Base-by-base conservation (phyloP, 352 stramenopile genomes). In the Discostella stelligera region DNA sequence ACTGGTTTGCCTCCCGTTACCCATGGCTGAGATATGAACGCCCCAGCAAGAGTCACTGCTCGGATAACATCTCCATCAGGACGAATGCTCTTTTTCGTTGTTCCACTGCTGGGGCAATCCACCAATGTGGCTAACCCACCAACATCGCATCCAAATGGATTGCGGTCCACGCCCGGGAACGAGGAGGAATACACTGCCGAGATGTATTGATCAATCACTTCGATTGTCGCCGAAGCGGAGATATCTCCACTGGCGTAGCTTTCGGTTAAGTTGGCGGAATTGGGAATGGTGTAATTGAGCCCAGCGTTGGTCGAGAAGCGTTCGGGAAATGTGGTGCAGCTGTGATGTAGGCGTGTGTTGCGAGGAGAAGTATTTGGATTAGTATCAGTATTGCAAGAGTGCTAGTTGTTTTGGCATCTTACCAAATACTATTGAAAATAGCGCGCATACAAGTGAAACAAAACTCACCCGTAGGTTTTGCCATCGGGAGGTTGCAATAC, bases 401-500 rank as follows among this genome's bases (percentile, higher is more conserved):
- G n/a, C n/a, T n/a, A n/a, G n/a, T n/a, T n/a, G n/a, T n/a, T n/a
- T n/a, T n/a, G n/a, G n/a, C n/a, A n/a, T n/a, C n/a, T n/a, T n/a
- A n/a, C n/a, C n/a, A n/a, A n/a, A n/a, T n/a, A n/a, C n/a, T n/a
- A n/a, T n/a, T n/a, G n/a, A n/a, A n/a, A n/a, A n/a, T n/a, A n/a
- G n/a, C n/a, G n/a, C n/a, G n/a, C n/a, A n/a, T n/a, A n/a, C n/a
- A n/a, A n/a, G n/a, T n/a, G 27, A 32, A 6, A 60, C 8, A 0
- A 50, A 10, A 75, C 67, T 67, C 37, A 80, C 67, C 73, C 66
- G 18, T 82, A 82, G 21, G 74, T 82, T 2, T 74, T 74, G 5
- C 71, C 56, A 79, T 90, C 80, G 2, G 80, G 74, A 48, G 82
- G 82, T 66, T 91, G 67, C 53, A 89, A 44, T 0, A 91, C 85